These are phyloP conservation scores for Agaricus blazei DNA, from an alignment of 768 basidiomycete genomes.

Conservation along the genomic window DNA sequence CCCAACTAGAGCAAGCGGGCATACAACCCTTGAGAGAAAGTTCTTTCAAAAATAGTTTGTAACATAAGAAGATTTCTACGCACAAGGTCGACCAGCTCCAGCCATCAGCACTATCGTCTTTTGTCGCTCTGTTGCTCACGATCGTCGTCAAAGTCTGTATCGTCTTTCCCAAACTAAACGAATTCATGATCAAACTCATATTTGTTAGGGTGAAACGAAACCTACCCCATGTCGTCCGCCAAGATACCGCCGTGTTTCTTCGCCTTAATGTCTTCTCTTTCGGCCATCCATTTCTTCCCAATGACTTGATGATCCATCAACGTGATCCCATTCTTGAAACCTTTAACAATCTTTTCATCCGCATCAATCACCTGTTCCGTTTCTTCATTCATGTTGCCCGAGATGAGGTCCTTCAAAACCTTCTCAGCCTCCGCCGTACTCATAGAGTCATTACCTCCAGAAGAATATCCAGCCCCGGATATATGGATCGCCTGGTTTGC, in stretches of 20 bases:
- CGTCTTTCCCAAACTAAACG: slow-evolving; percentile 75
- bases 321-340: slow-evolving; percentile 63
- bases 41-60: neutral
- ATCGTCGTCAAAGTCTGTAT: slow-evolving; percentile 89
- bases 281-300: slow-evolving; percentile 83
- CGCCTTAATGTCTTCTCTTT: slow-evolving; percentile 61
- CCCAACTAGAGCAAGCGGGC: slow-evolving; percentile 79
- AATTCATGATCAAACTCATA: neutral
- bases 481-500: slow-evolving; percentile 18
- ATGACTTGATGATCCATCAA: slow-evolving; percentile 87
- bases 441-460: slow-evolving; percentile 25
- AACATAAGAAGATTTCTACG: slow-evolving; percentile 17
- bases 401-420: slow-evolving; percentile 72
- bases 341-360: slow-evolving; percentile 67
- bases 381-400: slow-evolving; percentile 59
- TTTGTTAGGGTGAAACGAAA: neutral
- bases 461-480: neutral
- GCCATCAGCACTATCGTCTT: slow-evolving; percentile 65
- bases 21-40: slow-evolving; percentile 59
- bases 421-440: slow-evolving; percentile 63
- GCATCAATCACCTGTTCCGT: slow-evolving; percentile 53
- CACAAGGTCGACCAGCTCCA: slow-evolving; percentile 72
- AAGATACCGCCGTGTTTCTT: slow-evolving; percentile 85
- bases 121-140: slow-evolving; percentile 70
- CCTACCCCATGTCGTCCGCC: slow-evolving; percentile 87